Conservation (phyloP, 352 stramenopile species). For the Stramenopiles sp. region DNA sequence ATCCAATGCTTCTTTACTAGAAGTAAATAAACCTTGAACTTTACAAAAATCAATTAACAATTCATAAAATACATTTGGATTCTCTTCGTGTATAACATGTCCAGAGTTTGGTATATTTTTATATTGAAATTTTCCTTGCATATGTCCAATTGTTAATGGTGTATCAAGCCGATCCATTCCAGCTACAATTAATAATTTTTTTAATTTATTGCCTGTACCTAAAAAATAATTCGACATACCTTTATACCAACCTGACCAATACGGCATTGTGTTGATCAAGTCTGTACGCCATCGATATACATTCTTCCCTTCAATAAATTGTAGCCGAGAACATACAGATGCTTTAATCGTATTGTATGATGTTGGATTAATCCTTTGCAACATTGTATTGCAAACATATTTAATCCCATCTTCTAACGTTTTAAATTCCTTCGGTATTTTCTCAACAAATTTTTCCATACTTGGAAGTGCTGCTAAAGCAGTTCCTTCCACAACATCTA, state of each 20-base stretch:
- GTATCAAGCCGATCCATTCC: slow-evolving; percentile 54
- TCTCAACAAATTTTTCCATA: slow-evolving; percentile 51
- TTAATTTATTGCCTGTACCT: slow-evolving; percentile 22
- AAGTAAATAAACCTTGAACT: not conserved
- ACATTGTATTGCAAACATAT: slow-evolving; percentile 27
- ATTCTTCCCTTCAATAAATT: slow-evolving; percentile 23
- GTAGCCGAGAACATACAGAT: not conserved
- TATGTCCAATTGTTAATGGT: slow-evolving; percentile 54
- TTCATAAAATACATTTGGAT: not conserved
- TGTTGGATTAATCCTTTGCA: not conserved
- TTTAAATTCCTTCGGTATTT: slow-evolving; percentile 37
- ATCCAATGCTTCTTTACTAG: not conserved
- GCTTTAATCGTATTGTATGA: not conserved
- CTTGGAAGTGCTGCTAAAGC: slow-evolving; percentile 51
- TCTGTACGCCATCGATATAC: slow-evolving; percentile 47
- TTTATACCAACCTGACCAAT: slow-evolving; percentile 55
- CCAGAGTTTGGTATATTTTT: slow-evolving; percentile 11
- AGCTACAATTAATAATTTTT: slow-evolving; percentile 56
- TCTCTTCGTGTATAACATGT: slow-evolving; percentile 59
- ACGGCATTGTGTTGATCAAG: slow-evolving; percentile 38
- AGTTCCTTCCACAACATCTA: slow-evolving; percentile 63
- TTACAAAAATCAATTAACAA: not conserved
- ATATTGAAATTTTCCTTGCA: slow-evolving; percentile 66
- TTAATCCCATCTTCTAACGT: slow-evolving; percentile 44
- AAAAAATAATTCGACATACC: slow-evolving; percentile 58